A percentile compares a stretch with the other conserved stretches of the same genome.
Evolutionary conservation across 805 yeast species (phyloP).

Genomic region (Pichia manshurica): DNA sequence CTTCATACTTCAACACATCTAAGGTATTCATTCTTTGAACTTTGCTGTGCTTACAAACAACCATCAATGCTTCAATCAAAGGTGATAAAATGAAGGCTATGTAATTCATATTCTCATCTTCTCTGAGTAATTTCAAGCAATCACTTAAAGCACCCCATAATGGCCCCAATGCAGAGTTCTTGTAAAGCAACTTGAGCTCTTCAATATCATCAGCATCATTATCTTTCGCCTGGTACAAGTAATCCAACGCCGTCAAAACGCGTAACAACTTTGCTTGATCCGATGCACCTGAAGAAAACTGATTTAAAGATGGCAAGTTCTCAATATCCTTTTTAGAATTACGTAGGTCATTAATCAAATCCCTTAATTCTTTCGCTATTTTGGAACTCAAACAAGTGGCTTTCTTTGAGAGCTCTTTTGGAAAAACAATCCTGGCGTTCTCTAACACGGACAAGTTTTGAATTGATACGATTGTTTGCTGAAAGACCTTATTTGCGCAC

Average conservation of each 20-base stretch:
- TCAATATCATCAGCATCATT: slow-evolving; percentile 33
- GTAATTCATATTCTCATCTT: slow-evolving; percentile 47
- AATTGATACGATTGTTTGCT: slow-evolving; percentile 76
- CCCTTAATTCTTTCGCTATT: slow-evolving; percentile 50
- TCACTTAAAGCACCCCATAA: slow-evolving; percentile 84
- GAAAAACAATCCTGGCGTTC: slow-evolving; percentile 58
- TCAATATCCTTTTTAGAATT: slow-evolving; percentile 36
- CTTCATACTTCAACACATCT: slow-evolving; percentile 58
- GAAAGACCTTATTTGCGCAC: slow-evolving; percentile 79
- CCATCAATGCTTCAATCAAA: slow-evolving; percentile 87
- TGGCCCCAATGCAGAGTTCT: slow-evolving; percentile 62
- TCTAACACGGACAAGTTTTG: slow-evolving; percentile 62
- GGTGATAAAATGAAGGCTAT: slow-evolving; percentile 81
- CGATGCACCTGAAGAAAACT: slow-evolving; percentile 73
- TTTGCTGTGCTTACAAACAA: slow-evolving; percentile 84
- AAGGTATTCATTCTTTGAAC: slow-evolving; percentile 51
- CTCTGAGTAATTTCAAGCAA: slow-evolving; percentile 59
- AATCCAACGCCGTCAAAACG: slow-evolving; percentile 82
- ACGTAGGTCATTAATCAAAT: slow-evolving; percentile 41
- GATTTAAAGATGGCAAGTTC: slow-evolving; percentile 43
- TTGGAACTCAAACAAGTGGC: slow-evolving; percentile 56
- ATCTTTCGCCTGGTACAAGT: slow-evolving; percentile 51
- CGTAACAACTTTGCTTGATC: slow-evolving; percentile 86
- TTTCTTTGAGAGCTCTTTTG: slow-evolving; percentile 56
- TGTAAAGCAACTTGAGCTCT: slow-evolving; percentile 56